Percentiles rank a stretch among this genome's conserved stretches.
Conservation (phyloP, 2,329 filamentous ascomycete species). For the Penicillium fuscoglaucum region DNA sequence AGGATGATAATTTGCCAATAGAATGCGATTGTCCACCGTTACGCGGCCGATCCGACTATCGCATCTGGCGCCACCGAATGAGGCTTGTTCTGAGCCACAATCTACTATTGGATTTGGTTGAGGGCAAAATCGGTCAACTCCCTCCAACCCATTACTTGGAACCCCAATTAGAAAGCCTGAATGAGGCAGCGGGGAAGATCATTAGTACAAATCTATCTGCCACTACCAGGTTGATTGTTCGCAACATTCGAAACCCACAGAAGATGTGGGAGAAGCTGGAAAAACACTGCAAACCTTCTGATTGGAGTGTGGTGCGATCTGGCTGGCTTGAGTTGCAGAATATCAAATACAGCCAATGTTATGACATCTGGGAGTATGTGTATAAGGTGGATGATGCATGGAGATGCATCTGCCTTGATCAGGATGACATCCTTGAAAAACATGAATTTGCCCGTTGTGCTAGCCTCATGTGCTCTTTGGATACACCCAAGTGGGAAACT, state of each 20-base stretch:
- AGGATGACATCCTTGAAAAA: background rate
- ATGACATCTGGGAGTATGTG: conserved; percentile 3
- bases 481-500: conserved; percentile 6
- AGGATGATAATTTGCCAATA: background rate
- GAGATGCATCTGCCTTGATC: conserved; percentile 5
- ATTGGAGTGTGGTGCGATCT: conserved; percentile 1
- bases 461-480: conserved; percentile 4
- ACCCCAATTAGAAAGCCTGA: background rate
- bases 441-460: conserved; percentile 4
- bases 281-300: conserved; percentile 7
- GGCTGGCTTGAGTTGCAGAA: conserved; percentile 7
- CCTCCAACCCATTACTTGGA: background rate
- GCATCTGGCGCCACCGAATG: background rate
- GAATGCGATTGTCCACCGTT: conserved; percentile 3
- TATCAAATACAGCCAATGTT: conserved; percentile 5
- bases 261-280: conserved; percentile 9
- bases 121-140: background rate
- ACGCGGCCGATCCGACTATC: conserved; percentile 7
- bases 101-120: background rate
- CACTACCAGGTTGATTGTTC: background rate
- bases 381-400: conserved; percentile 7
- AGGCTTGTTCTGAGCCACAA: background rate
- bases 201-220: conserved; percentile 2
- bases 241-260: background rate
- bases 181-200: background rate